Evolutionary conservation across 2,329 filamentous ascomycete species (phyloP), one percentile per base, ranked within the genome.

Genomic region (Aspergillus sp.): DNA sequence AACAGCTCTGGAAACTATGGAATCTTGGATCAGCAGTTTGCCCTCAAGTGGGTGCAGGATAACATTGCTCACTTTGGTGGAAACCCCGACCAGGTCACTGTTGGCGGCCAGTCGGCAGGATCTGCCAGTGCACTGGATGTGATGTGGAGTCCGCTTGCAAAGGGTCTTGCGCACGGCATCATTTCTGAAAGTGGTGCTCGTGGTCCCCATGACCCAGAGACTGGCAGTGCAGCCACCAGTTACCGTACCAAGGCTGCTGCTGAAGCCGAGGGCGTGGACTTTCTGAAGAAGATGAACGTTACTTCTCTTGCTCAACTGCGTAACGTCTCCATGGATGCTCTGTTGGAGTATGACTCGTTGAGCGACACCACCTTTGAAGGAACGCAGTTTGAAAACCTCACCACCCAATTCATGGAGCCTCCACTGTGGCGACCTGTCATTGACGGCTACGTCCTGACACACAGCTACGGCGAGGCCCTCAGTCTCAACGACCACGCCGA

Each of bases 261-360:
- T 7, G 49, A 52, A 39, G 31, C 43, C 5, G 34, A 47, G 19
- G 53, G 53, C 12, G 49, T 66, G 5, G 47, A 48, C 2, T 74
- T 70, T 52, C 57, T 75, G 5, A 44, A 50, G 3, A 44, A 65
- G 1, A 46, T 68, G 10, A 71, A 71, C 35, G 68, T 71, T 27
- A 58, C 57, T 30, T 66, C 61, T 5, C 53, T 75, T 34, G 60
- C 62, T 13, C 61, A 72, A 51, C 66, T 69, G 7, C 65, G 71
- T 5, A 47, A 64, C 9, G 49, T 72, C 26, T 54, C 69, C 4
- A 68, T 61, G 6, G 53, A 58, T 1, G 52, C 54, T 1, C 52
- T 76, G 4, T 62, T 70, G n/a, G 45, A 48, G 8, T 47, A 49
- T 6, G 54, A 48, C 34, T 47, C 39, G 6, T 39, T 44, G 8